Evolutionary conservation across 2,329 filamentous ascomycete species (phyloP), one percentile per base, ranked within the genome.

Genomic region (Shiraia sp.): DNA sequence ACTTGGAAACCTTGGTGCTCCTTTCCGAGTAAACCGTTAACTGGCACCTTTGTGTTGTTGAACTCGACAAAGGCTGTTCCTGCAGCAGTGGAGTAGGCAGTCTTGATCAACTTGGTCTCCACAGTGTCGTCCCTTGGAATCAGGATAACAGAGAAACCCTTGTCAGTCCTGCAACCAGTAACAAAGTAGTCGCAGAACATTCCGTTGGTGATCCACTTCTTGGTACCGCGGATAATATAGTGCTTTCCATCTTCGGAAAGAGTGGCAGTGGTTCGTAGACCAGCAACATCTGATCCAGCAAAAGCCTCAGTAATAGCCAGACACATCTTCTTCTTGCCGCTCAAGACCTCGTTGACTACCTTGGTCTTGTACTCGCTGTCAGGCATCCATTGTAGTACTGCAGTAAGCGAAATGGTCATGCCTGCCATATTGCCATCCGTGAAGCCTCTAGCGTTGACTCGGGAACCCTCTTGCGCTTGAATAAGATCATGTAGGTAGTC

Each of bases 261-360:
- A 16, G 48, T 62, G 1, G 88, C 88, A 0, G 88, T 93, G 0
- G 89, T 93, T 48, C 86, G 79, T 26, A 95, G 75, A 12, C 87
- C 83, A 10, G 89, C 87, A 4, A 95, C 89, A 66, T 95, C 90
- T 26, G 81, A 86, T 10, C 89, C 89, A 12, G 89, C 89, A 70
- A 95, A 93, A 0, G 90, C 89, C 71, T 95, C 90, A 1, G 89
- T 93, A 61, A 95, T 90, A 38, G 89, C 89, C 3, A 95, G 76
- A 63, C 86, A 92, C 65, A 93, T 89, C 77, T 91, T 91, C 81
- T 93, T 93, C 77, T 84, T 82, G 46, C 89, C 89, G 32, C 79
- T 81, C 53, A 95, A 79, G 32, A 89, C 85, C 58, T 93, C 87
- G 25, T 83, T 76, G 24, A 83, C 80, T 32, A 95, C 77, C 38